phyloP scores from a whole-genome alignment of 176 grass and related monocot species.

The Panicum miliaceum region DNA sequence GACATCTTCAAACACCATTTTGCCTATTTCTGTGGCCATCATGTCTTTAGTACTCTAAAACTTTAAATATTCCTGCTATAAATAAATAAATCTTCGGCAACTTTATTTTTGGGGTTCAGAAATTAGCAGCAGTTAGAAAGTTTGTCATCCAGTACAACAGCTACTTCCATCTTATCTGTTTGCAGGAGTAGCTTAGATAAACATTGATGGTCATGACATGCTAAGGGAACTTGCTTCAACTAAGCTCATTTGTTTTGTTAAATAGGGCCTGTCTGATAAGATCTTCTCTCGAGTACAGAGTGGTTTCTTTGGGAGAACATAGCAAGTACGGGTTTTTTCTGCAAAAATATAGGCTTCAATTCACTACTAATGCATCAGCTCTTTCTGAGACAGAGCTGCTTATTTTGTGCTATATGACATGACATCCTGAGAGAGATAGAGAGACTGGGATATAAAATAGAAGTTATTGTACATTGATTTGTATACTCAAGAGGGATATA shows the following conservation, averaged over 20 bases:
- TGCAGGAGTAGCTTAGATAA: not conserved
- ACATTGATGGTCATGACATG: not conserved
- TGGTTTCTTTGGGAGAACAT: too few species aligned
- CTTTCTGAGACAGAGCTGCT: too few species aligned
- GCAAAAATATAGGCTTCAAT: too few species aligned
- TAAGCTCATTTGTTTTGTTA: not conserved
- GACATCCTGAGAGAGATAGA: too few species aligned
- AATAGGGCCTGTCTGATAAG: not conserved
- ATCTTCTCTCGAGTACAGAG: too few species aligned
- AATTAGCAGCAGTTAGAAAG: not conserved
- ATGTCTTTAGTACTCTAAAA: not conserved
- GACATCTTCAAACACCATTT: slow-evolving; percentile 29
- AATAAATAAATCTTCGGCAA: not conserved
- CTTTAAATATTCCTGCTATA: not conserved
- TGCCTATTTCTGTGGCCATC: not conserved
- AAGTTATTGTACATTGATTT: too few species aligned
- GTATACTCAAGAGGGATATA: too few species aligned
- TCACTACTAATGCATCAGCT: too few species aligned
- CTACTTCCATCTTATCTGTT: not conserved
- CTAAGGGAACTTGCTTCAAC: not conserved
- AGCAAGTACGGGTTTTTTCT: too few species aligned
- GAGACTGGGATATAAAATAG: too few species aligned
- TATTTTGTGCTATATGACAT: too few species aligned
- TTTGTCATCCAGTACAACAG: not conserved
- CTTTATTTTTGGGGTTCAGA: not conserved